Evolutionary conservation across 129 eudicot species (phyloP).

Genomic region (Pittosporum tobira): DNA sequence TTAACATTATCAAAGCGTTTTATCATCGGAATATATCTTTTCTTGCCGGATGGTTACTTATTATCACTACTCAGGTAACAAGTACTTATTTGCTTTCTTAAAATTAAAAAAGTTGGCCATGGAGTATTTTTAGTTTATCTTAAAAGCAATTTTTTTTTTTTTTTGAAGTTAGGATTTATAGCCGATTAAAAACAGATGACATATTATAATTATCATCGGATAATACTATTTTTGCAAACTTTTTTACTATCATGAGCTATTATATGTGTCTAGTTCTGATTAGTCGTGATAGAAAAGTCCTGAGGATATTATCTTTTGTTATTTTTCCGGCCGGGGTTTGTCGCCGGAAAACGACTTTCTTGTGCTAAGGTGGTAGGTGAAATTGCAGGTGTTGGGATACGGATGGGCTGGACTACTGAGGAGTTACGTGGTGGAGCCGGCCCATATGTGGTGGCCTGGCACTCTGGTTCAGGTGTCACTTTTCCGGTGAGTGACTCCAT

Average conservation of each 20-base stretch:
- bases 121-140: too few species aligned
- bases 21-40: conserved; percentile 66
- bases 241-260: too few species aligned
- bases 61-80: conserved; percentile 82
- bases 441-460: conserved; percentile 98
- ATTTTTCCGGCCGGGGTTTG: too few species aligned
- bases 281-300: too few species aligned
- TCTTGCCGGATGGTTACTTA: conserved; percentile 79
- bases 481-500: conserved; percentile 47
- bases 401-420: conserved; percentile 92
- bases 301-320: too few species aligned
- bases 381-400: conserved; percentile 69
- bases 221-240: too few species aligned
- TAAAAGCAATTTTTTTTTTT: too few species aligned
- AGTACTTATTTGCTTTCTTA: background rate
- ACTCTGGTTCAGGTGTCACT: conserved; percentile 91
- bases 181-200: too few species aligned
- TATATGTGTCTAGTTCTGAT: too few species aligned
- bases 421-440: conserved; percentile 83
- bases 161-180: background rate
- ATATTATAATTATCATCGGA: too few species aligned
- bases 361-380: conserved; percentile 7
- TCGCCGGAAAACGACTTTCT: background rate
- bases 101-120: too few species aligned
- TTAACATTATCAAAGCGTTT: conserved; percentile 71